Evolutionary conservation across 2,329 filamentous ascomycete species (phyloP).

Genomic region (Cladosporium sp.): DNA sequence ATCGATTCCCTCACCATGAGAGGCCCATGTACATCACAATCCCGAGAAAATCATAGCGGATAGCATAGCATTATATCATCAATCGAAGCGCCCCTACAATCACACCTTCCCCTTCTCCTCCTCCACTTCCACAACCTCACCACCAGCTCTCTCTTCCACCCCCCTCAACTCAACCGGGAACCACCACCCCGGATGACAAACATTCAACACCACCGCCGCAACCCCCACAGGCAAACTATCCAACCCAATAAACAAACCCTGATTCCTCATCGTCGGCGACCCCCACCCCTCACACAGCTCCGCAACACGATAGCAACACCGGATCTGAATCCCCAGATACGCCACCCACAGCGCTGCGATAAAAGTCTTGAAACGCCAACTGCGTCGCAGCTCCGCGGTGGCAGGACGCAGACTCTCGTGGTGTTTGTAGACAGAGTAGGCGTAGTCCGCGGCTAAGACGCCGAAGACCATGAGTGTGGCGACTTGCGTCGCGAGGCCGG

Average conservation of each 20-base stretch:
- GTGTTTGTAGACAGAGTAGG: not conserved
- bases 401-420: too few species aligned
- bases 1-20: not conserved
- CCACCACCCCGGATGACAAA: not conserved
- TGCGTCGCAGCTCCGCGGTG: too few species aligned
- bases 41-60: not conserved
- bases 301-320: slow-evolving; percentile 34
- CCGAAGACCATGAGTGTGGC: slow-evolving; percentile 53
- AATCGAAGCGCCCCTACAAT: not conserved
- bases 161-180: not conserved
- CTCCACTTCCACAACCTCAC: not conserved
- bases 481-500: slow-evolving; percentile 60
- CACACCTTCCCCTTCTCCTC: not conserved
- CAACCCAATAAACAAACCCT: slow-evolving; percentile 32
- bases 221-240: slow-evolving; percentile 36
- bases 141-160: not conserved
- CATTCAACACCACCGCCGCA: not conserved
- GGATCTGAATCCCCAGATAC: slow-evolving; percentile 30
- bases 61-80: not conserved
- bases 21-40: not conserved
- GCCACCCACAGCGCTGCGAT: slow-evolving; percentile 28
- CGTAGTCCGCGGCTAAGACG: slow-evolving; percentile 41
- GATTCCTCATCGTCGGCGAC: slow-evolving; percentile 25
- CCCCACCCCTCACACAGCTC: slow-evolving; percentile 33
- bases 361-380: too few species aligned